phyloP scores from a whole-genome alignment of 2,329 filamentous ascomycete species.

The Diplodia mutila region DNA sequence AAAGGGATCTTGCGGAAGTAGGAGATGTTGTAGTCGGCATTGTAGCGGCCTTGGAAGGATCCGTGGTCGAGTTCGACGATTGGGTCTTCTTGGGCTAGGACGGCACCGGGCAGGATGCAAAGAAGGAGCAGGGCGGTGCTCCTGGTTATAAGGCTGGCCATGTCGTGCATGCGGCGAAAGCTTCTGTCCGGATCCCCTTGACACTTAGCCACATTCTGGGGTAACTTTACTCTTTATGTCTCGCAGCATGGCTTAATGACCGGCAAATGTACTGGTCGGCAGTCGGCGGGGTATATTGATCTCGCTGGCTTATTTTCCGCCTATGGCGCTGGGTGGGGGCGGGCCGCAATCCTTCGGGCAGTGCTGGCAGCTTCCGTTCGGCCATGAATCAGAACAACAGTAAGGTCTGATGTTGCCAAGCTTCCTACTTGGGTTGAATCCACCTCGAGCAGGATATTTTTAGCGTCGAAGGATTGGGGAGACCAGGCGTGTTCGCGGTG shows the following conservation, averaged over 20 bases:
- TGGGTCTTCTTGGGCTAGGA: slow-evolving; percentile 17
- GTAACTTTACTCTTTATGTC: slow-evolving; percentile 10
- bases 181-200: background rate
- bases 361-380: background rate
- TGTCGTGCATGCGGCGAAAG: background rate
- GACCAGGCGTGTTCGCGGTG: background rate
- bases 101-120: background rate
- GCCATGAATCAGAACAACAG: background rate
- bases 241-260: background rate
- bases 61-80: slow-evolving; percentile 40
- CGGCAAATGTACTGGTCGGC: background rate
- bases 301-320: background rate
- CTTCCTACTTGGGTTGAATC: background rate
- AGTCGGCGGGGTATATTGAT: background rate
- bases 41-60: slow-evolving; percentile 58
- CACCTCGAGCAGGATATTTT: background rate
- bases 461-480: background rate
- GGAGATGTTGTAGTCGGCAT: slow-evolving; percentile 58
- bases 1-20: slow-evolving; percentile 66
- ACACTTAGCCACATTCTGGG: background rate
- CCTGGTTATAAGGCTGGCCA: background rate
- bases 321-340: background rate
- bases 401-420: slow-evolving; percentile 2
- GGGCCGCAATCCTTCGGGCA: background rate
- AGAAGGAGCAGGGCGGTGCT: background rate